Percentiles rank a stretch among this genome's conserved stretches.
Evolutionary conservation across 2,329 filamentous ascomycete species (phyloP).

Genomic region (Aquanectria penicillioides): DNA sequence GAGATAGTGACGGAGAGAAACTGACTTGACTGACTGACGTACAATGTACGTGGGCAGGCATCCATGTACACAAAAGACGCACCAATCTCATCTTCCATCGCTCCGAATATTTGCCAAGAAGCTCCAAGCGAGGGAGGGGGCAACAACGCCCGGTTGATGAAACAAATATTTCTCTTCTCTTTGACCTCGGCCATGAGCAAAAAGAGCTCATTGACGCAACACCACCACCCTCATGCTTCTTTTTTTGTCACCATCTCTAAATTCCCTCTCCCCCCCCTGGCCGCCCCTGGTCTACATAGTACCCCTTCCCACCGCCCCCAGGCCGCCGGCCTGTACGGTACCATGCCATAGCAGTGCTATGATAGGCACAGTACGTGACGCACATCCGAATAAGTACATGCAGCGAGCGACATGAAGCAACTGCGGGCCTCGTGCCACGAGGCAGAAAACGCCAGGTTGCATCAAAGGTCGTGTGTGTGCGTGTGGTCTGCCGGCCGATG

Average conservation of each 20-base stretch:
- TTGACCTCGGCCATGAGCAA: too few species aligned
- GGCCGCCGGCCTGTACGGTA: too few species aligned
- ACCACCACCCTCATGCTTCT: too few species aligned
- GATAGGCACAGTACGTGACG: neutral
- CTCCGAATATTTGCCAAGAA: slow-evolving; percentile 34
- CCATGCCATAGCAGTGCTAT: neutral
- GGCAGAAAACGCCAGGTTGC: slow-evolving; percentile 9
- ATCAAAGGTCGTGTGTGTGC: slow-evolving; percentile 13
- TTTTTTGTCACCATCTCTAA: too few species aligned
- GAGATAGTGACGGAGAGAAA: too few species aligned
- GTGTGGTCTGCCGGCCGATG: slow-evolving; percentile 16
- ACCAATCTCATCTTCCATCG: slow-evolving; percentile 31
- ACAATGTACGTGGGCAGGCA: too few species aligned
- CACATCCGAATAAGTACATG: slow-evolving; percentile 1
- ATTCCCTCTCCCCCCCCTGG: slow-evolving; percentile 9
- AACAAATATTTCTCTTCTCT: too few species aligned
- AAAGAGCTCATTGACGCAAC: too few species aligned
- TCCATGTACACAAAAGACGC: too few species aligned
- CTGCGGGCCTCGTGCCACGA: slow-evolving; percentile 23
- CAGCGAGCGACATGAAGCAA: slow-evolving; percentile 5
- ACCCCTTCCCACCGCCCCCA: too few species aligned
- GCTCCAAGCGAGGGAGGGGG: slow-evolving; percentile 23
- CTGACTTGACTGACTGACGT: too few species aligned
- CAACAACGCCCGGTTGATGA: slow-evolving; percentile 26
- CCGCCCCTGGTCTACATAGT: too few species aligned